These are phyloP conservation scores for Leishmania tarentolae DNA, from an alignment of 208 protist genomes.

Conservation along the genomic window DNA sequence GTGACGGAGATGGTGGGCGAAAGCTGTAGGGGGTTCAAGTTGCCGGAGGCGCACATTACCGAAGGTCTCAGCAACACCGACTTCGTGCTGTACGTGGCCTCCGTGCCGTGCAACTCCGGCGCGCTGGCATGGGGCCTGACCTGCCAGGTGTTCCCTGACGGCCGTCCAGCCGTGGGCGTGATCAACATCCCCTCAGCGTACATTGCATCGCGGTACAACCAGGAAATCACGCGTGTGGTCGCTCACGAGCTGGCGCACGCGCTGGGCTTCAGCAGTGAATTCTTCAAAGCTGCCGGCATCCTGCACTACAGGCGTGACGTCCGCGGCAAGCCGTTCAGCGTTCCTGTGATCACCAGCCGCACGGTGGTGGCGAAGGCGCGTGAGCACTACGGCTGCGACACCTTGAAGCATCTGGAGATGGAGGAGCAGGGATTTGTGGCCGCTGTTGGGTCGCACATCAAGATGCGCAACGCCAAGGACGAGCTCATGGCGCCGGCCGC, in stretches of 20 bases:
- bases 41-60: conserved; percentile 36
- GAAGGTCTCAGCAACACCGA: conserved; percentile 46
- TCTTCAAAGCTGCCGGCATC: too few relatives aligned
- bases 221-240: conserved; percentile 25
- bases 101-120: conserved; percentile 29
- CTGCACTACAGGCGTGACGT: too few relatives aligned
- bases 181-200: conserved; percentile 48
- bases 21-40: background rate
- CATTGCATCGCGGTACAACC: conserved; percentile 15
- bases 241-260: conserved; percentile 88
- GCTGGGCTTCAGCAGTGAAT: conserved; percentile 43
- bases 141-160: conserved; percentile 33
- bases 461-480: conserved; percentile 72
- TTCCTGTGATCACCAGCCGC: background rate
- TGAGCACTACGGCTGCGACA: conserved; percentile 59
- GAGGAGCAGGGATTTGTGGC: conserved; percentile 42
- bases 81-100: conserved; percentile 68
- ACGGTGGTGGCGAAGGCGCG: background rate
- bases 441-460: conserved; percentile 74
- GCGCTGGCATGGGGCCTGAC: conserved; percentile 49
- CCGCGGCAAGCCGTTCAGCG: too few relatives aligned
- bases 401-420: conserved; percentile 66
- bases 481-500: conserved; percentile 78
- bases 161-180: conserved; percentile 42
- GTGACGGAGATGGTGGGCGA: conserved; percentile 10